A percentile compares a stretch with the other conserved stretches of the same genome.
Conservation (phyloP, 306 rosid genomes). For the Glycine soja region DNA sequence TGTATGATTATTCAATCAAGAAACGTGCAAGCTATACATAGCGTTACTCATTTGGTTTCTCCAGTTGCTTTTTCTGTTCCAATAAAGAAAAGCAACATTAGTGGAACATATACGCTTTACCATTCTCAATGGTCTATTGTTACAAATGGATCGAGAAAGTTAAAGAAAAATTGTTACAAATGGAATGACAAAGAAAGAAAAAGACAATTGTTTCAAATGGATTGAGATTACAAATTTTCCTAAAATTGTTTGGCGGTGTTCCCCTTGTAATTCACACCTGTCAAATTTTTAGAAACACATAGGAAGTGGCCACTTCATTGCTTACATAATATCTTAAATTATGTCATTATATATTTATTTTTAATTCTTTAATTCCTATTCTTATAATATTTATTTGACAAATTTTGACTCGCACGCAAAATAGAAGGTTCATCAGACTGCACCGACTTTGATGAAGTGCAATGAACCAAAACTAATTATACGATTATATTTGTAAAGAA, state of each 20-base stretch:
- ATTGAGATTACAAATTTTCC: neutral
- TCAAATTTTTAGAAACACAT: neutral
- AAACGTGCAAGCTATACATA: slow-evolving; percentile 39
- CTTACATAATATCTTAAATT: neutral
- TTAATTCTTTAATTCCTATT: too few species aligned
- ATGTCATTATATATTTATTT: too few species aligned
- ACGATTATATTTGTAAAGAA: too few species aligned
- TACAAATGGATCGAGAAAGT: neutral
- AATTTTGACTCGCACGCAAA: too few species aligned
- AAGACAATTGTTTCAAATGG: neutral
- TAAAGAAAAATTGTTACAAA: too few species aligned
- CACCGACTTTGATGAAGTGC: too few species aligned
- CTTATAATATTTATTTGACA: too few species aligned
- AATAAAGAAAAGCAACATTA: neutral
- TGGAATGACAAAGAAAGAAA: neutral
- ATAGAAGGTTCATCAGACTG: too few species aligned
- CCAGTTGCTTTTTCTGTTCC: neutral
- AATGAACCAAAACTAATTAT: too few species aligned
- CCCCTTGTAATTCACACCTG: neutral
- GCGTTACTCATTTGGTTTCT: neutral
- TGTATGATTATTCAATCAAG: neutral
- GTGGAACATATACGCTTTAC: neutral
- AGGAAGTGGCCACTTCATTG: neutral
- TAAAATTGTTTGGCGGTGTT: neutral
- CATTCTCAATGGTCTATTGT: neutral